A percentile compares a stretch with the other conserved stretches of the same genome.
phyloP scores from a whole-genome alignment of 495 filamentous ascomycete genomes.

The Podospora australis region DNA sequence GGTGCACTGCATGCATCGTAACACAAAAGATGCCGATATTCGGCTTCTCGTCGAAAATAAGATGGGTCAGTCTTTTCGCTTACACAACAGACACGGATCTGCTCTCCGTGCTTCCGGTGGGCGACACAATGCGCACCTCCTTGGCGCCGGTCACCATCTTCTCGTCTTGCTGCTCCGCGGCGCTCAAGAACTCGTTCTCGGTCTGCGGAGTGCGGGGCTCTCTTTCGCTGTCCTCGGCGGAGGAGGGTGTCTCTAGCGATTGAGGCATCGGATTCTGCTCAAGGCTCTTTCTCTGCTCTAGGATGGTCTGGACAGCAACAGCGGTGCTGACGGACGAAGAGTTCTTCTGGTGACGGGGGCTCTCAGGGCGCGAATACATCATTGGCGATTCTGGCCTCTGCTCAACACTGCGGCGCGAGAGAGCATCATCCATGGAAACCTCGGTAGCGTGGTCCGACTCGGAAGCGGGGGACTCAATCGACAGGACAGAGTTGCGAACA shows the following conservation, averaged over 20 bases:
- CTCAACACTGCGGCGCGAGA: neutral
- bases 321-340: conserved; percentile 28
- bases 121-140: conserved; percentile 11
- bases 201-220: conserved; percentile 28
- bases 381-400: neutral
- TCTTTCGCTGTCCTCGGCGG: conserved; percentile 23
- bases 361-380: conserved; percentile 1
- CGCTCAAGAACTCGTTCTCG: conserved; percentile 11
- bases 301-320: conserved; percentile 11
- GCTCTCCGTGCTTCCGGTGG: neutral
- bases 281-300: neutral
- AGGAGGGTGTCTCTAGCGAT: conserved; percentile 17
- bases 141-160: conserved; percentile 1
- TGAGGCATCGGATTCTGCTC: conserved; percentile 10
- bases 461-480: conserved; percentile 10
- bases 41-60: neutral
- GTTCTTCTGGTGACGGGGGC: conserved; percentile 23
- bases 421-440: conserved; percentile 8
- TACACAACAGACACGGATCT: conserved; percentile 9
- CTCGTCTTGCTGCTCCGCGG: neutral
- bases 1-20: too few species aligned
- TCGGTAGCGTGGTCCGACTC: conserved; percentile 6
- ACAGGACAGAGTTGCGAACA: conserved; percentile 25
- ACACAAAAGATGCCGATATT: neutral
- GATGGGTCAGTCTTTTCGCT: neutral